Evolutionary conservation across 1,284 basidiomycete genomes (phyloP), one percentile per base, ranked within the genome.

Genomic region (Sutorius eximius): DNA sequence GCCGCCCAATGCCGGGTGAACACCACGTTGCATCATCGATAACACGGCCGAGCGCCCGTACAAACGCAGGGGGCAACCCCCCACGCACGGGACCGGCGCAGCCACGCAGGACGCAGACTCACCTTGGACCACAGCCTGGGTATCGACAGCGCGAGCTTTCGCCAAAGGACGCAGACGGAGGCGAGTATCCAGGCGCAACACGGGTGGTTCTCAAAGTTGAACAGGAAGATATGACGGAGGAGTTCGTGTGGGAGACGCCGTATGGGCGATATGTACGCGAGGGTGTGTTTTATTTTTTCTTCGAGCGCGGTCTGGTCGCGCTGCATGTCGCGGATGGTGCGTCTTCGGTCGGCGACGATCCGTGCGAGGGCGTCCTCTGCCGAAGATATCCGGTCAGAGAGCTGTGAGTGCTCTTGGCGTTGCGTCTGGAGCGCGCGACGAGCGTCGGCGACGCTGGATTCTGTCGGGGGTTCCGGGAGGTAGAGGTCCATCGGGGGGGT

Each of bases 121-220:
- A 87, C 86, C 79, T 86, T 89, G 44, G 86, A 85, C 87, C 87
- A 89, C 34, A 89, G 66, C 41, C 64, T 76, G 5, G 87, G 87
- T 72, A 87, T 86, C 18, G 76, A 74, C 22, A 89, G 72, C 1
- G 80, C 79, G 45, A 87, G 73, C 52, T 77, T 73, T 42, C 87
- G 74, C 87, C 87, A 90, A 16, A 77, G 70, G 7, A 75, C 67
- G 60, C 81, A 87, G 3, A 89, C 85, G 1, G 83, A 77, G 2
- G 84, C 76, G 42, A 88, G 76, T 27, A 83, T 78, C 88, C 87
- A 90, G 13, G 84, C 85, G 65, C 78, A 82, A 64, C 82, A 85
- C 9, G 85, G 79, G 64, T 84, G 76, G 51, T 83, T 79, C 55
- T 87, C 82, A 59, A 88, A 89, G 61, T 78, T 79, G 70, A 80